These are phyloP conservation scores for Flueggea neowawraea DNA, from an alignment of 441 rosid species.

Conservation along the genomic window DNA sequence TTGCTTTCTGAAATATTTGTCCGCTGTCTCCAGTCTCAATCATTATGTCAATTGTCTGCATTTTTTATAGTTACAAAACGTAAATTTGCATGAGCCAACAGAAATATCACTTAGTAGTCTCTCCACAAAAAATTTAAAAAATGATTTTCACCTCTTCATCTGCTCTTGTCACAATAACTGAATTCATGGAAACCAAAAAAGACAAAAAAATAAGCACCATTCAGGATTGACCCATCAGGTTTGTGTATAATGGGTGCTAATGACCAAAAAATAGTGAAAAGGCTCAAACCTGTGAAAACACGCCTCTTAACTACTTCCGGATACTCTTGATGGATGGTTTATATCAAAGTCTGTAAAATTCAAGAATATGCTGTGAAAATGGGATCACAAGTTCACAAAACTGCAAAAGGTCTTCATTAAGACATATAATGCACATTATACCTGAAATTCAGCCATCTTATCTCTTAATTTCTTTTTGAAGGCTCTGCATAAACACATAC, in stretches of 20 bases:
- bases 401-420: too few relatives aligned
- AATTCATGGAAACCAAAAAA: slow-evolving; percentile 24
- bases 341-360: slow-evolving; percentile 66
- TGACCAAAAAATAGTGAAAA: not conserved
- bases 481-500: slow-evolving; percentile 45
- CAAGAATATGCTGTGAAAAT: not conserved
- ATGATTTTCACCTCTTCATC: slow-evolving; percentile 79
- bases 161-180: slow-evolving; percentile 89
- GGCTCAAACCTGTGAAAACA: slow-evolving; percentile 82
- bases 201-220: slow-evolving; percentile 18
- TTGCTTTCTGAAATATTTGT: slow-evolving; percentile 93
- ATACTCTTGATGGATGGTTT: slow-evolving; percentile 90
- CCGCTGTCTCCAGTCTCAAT: slow-evolving; percentile 98
- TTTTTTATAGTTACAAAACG: slow-evolving; percentile 15
- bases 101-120: slow-evolving; percentile 5
- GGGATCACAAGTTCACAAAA: not conserved
- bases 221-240: slow-evolving; percentile 1
- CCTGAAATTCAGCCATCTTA: slow-evolving; percentile 96
- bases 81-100: slow-evolving; percentile 6
- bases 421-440: slow-evolving; percentile 12
- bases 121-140: not conserved
- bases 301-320: slow-evolving; percentile 96
- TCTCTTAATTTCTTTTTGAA: slow-evolving; percentile 92
- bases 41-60: slow-evolving; percentile 83
- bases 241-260: not conserved